Evolutionary conservation across 345 rosid species (phyloP), one percentile per base, ranked within the genome.

Genomic region (Cardamine chenopodiifolia): DNA sequence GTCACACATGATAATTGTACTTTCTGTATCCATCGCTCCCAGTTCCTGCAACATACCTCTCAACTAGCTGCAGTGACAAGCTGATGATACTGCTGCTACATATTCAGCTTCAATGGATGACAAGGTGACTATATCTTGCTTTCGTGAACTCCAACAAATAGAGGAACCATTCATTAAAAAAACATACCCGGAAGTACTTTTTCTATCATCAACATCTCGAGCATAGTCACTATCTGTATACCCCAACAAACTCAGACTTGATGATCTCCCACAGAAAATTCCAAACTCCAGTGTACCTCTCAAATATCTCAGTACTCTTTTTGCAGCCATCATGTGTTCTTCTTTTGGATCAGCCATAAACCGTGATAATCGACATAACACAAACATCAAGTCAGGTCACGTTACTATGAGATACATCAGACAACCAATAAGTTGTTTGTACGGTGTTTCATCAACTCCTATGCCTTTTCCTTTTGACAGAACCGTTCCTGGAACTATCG

Each of bases 201-300:
- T 54, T 9, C 34, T 14, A 1, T 54, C 59, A 0, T 54, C 8
- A 3, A 14, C 0, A 20, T 54, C 59, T 6, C 19, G 0, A 1
- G 59, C 59, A 5, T 54, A 54, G 2, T 54, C 34, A 7, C 34
- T 53, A 0, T 25, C 18, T 7, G 58, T 25, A 2, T 12, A 53
- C 0, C 58, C 58, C 17, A 53, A 0, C 0, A 53, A 1, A 0
- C 0, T 7, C 18, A 25, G 0, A 0, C 0, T 2, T 4, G 32
- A 5, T 23, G 58, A 13, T 14, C 3, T 53, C 0, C 0, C 2
- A 12, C 23, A 52, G 0, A 23, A 23, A 0, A 52, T 8, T 52
- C 59, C 59, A 54, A 23, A 14, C 0, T 54, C 32, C 34, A 54
- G 1, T 0, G 59, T 54, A 0, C 59, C 59, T 0, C 6, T 54